phyloP scores from a whole-genome alignment of 441 rosid genomes.

The Populus hybrid region DNA sequence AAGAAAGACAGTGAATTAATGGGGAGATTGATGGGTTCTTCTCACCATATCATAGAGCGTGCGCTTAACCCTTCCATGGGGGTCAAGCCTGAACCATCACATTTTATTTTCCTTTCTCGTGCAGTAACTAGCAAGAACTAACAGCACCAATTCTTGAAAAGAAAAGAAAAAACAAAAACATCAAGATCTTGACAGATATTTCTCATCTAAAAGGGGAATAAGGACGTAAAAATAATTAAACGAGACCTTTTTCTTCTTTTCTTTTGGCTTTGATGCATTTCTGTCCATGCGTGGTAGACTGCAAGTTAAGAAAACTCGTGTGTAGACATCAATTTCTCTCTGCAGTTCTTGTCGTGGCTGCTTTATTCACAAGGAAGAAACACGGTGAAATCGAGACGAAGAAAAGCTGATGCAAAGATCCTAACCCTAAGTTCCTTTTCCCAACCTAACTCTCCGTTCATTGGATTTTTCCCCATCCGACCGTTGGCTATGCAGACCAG shows the following conservation, averaged over 20 bases:
- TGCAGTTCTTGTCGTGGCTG: slow-evolving; percentile 18
- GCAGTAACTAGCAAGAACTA: slow-evolving; percentile 10
- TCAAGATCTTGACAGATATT: slow-evolving; percentile 3
- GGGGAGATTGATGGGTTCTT: slow-evolving; percentile 27
- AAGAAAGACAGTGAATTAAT: no score
- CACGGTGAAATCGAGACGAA: neutral
- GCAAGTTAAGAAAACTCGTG: slow-evolving; percentile 47
- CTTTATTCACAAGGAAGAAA: slow-evolving; percentile 40
- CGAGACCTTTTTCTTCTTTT: neutral
- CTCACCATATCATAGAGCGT: slow-evolving; percentile 29
- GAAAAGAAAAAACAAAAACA: neutral
- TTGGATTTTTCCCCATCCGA: slow-evolving; percentile 33
- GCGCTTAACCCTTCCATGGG: slow-evolving; percentile 17
- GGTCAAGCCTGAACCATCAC: slow-evolving; percentile 26
- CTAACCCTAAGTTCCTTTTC: slow-evolving; percentile 44
- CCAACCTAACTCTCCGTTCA: slow-evolving; percentile 45
- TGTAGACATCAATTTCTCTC: slow-evolving; percentile 22
- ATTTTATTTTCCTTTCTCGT: slow-evolving; percentile 7
- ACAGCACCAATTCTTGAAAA: neutral
- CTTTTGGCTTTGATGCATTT: slow-evolving; percentile 16
- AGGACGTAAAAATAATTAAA: neutral
- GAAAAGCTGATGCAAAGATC: slow-evolving; percentile 28
- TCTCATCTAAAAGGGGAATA: slow-evolving; percentile 4
- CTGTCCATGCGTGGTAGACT: slow-evolving; percentile 33
- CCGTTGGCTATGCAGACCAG: slow-evolving; percentile 48